Conservation (phyloP, 2,329 filamentous ascomycete genomes). For the Clonostachys rhizophaga region DNA sequence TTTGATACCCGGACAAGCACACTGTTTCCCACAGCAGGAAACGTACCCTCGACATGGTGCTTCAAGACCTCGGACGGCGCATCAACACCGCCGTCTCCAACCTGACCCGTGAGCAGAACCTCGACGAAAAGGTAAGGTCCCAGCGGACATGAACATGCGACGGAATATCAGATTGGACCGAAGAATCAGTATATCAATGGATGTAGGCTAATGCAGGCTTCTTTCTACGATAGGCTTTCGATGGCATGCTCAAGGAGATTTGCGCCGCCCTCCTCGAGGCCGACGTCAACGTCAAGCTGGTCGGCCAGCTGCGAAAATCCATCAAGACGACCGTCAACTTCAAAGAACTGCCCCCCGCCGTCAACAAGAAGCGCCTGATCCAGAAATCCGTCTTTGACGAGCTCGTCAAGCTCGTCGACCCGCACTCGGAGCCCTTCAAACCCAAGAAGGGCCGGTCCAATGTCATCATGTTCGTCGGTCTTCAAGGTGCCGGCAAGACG, state of each 20-base stretch:
- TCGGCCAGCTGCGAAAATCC: conserved; percentile 85
- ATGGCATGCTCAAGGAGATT: conserved; percentile 98
- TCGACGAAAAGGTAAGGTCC: conserved; percentile 81
- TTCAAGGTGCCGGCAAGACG: conserved; percentile 96
- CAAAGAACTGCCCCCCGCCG: conserved; percentile 81
- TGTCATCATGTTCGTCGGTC: conserved; percentile 98
- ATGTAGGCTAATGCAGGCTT: no score
- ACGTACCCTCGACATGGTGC: conserved; percentile 64
- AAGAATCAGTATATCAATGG: no score
- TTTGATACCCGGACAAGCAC: no score
- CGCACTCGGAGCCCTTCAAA: conserved; percentile 91
- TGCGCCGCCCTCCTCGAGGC: conserved; percentile 92
- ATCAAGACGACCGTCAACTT: conserved; percentile 92
- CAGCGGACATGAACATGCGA: background rate
- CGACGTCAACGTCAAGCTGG: conserved; percentile 94
- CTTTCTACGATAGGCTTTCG: conserved; percentile 66
- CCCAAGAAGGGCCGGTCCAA: conserved; percentile 95
- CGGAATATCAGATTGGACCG: background rate
- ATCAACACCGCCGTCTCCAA: conserved; percentile 96
- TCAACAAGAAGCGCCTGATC: conserved; percentile 98
- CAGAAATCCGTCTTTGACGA: conserved; percentile 98
- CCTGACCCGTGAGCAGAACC: conserved; percentile 84
- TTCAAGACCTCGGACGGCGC: conserved; percentile 96
- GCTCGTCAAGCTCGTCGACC: conserved; percentile 91
- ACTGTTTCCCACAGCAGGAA: no score